Base-by-base conservation (phyloP, 441 rosid genomes). In the Eruca vesicaria region DNA sequence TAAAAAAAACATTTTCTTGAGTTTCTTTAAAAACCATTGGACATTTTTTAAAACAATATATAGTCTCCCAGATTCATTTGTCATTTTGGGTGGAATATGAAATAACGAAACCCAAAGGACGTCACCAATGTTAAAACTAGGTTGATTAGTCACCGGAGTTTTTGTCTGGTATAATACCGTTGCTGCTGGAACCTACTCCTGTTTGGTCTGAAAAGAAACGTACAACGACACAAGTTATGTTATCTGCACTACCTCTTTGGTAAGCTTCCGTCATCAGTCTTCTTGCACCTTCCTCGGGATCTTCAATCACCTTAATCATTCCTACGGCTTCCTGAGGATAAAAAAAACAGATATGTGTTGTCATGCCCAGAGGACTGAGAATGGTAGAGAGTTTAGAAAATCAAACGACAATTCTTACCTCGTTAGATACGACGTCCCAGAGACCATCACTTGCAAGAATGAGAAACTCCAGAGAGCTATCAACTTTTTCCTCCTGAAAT, bases 381-480 rank as follows among this genome's bases (percentile, higher is more conserved):
- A 19, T 52, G 3, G 14, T 18, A 52, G 23, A 52, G 26, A 52
- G 0, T 52, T 7, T 16, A 48, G 57, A 9, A 63, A 35, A 33
- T 43, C 11, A 32, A 80, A 59, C 1, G 0, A 18, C 23, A 5
- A 1, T 71, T 20, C 75, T 3, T 73, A 96, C 99, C 94, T 96
- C 97, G 67, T 96, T 96, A 32, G 99, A 75, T 67, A 96, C 97
- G 56, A 93, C 99, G 56, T 96, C 97, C 98, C 99, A 96, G 18
- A 96, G 81, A 75, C 99, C 99, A 84, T 96, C 99, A 79, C 99
- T 96, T 20, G 98, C 98, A 82, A 96, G 97, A 71, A 96, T 94
- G 68, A 96, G 97, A 79, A 96, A 93, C 85, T 96, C 98, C 1
- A 94, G 92, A n/a, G 97, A 88, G 86, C 87, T 83, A 80, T 96